Evolutionary conservation across 345 rosid genomes (phyloP).

Genomic region (Populus alba): DNA sequence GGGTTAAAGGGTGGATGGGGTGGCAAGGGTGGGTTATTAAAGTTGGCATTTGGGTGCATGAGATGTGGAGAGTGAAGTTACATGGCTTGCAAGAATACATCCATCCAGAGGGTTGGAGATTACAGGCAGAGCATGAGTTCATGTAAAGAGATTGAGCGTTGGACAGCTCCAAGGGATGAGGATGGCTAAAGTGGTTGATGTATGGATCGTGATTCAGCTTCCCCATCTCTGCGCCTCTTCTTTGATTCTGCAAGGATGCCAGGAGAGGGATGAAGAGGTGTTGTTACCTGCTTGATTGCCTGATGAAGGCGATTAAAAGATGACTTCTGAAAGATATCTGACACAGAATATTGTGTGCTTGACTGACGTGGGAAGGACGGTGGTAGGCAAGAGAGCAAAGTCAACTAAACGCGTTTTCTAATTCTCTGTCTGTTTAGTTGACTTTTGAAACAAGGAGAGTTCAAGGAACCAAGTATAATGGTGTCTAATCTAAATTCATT

Average conservation of each 20-base stretch:
- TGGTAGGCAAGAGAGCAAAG: not conserved
- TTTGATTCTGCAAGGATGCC: not conserved
- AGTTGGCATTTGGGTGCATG: constrained; percentile 53
- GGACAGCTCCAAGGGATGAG: constrained; percentile 47
- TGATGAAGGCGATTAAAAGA: not conserved
- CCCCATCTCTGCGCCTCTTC: constrained; percentile 33
- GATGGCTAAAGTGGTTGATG: constrained; percentile 55
- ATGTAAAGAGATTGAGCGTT: constrained; percentile 20
- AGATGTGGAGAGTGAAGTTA: constrained; percentile 49
- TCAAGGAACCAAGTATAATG: not conserved
- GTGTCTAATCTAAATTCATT: no score
- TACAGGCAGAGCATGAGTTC: constrained; percentile 44
- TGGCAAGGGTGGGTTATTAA: constrained; percentile 58
- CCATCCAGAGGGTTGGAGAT: constrained; percentile 28
- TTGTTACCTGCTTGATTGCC: not conserved
- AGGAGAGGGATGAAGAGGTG: not conserved
- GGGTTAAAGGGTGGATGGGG: constrained; percentile 44
- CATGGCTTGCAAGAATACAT: constrained; percentile 53
- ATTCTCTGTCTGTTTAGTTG: not conserved
- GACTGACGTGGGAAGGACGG: no score
- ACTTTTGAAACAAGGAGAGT: not conserved
- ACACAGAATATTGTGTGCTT: no score
- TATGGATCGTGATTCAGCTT: constrained; percentile 36
- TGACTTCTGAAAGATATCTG: not conserved
- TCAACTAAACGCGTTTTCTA: not conserved